Conservation (phyloP, 805 yeast genomes). For the Kurtzmaniella cleridarum region DNA sequence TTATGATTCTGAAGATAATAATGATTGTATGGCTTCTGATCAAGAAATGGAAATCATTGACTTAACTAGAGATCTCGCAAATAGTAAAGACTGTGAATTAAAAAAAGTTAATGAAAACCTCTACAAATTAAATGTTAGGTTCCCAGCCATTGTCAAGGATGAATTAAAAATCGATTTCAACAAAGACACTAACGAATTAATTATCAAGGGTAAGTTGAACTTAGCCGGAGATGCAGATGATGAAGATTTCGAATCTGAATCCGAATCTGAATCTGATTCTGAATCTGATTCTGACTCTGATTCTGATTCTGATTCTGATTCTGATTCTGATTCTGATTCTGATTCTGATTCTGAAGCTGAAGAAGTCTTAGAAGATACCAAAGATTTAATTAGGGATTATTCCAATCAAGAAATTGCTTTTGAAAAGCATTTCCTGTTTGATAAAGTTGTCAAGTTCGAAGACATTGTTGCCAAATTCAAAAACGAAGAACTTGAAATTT, state of each 20-base stretch:
- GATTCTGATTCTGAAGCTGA: constrained; percentile 20
- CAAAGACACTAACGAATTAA: constrained; percentile 37
- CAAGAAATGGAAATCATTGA: constrained; percentile 32
- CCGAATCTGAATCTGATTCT: constrained; percentile 10
- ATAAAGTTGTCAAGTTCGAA: constrained; percentile 30
- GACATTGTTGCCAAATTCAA: constrained; percentile 35
- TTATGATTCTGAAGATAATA: constrained; percentile 20
- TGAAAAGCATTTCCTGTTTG: constrained; percentile 39
- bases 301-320: constrained; percentile 11
- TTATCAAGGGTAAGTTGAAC: constrained; percentile 35
- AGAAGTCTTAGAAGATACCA: constrained; percentile 37
- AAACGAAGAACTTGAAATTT: constrained; percentile 37
- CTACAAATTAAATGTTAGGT: constrained; percentile 36
- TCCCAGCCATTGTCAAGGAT: constrained; percentile 36
- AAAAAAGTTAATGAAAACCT: constrained; percentile 31
- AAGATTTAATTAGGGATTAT: constrained; percentile 31
- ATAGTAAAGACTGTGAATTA: constrained; percentile 41
- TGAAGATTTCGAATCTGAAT: constrained; percentile 12
- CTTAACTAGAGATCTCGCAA: constrained; percentile 35
- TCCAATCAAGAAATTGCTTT: constrained; percentile 35
- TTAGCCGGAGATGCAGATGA: constrained; percentile 21
- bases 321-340: constrained; percentile 11
- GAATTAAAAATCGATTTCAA: constrained; percentile 35
- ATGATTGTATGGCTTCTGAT: constrained; percentile 16
- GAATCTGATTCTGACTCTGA: constrained; percentile 10